A percentile compares a stretch with the other conserved stretches of the same genome.
phyloP scores from a whole-genome alignment of 2,329 filamentous ascomycete species.

The Pezicula rhizophila region DNA sequence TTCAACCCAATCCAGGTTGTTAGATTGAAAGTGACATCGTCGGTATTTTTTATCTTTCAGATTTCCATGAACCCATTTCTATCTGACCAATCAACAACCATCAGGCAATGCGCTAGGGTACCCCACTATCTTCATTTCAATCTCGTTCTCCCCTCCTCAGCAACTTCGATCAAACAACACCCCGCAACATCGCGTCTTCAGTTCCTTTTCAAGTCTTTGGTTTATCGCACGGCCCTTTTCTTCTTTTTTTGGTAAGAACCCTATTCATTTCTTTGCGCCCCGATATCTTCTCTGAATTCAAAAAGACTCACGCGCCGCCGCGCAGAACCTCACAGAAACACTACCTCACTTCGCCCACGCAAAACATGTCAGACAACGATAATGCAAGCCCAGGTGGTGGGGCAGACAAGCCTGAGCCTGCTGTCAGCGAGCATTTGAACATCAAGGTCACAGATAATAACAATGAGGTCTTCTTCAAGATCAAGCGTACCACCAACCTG shows the following conservation, averaged over 20 bases:
- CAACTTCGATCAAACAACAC: neutral
- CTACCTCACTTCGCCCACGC: slow-evolving; percentile 1
- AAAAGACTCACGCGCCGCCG: neutral
- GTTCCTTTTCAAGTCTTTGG: neutral
- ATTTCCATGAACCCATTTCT: no score
- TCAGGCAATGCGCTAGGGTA: neutral
- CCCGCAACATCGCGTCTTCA: neutral
- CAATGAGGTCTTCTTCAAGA: slow-evolving; percentile 99
- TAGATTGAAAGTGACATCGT: no score
- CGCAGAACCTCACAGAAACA: neutral
- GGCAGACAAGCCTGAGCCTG: slow-evolving; percentile 24
- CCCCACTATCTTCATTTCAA: neutral
- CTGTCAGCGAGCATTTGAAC: slow-evolving; percentile 75
- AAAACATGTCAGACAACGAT: slow-evolving; percentile 33
- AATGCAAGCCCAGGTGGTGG: slow-evolving; percentile 40
- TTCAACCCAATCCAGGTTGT: no score
- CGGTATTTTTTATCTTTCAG: no score
- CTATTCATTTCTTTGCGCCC: no score
- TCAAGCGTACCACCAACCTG: slow-evolving; percentile 91
- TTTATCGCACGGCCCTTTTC: no score
- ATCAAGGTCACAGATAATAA: slow-evolving; percentile 99
- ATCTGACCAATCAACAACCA: neutral
- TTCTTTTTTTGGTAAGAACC: no score
- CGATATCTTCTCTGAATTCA: no score
- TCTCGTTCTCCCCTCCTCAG: neutral